Conservation (phyloP, 805 yeast genomes). For the Candida lessepsii region DNA sequence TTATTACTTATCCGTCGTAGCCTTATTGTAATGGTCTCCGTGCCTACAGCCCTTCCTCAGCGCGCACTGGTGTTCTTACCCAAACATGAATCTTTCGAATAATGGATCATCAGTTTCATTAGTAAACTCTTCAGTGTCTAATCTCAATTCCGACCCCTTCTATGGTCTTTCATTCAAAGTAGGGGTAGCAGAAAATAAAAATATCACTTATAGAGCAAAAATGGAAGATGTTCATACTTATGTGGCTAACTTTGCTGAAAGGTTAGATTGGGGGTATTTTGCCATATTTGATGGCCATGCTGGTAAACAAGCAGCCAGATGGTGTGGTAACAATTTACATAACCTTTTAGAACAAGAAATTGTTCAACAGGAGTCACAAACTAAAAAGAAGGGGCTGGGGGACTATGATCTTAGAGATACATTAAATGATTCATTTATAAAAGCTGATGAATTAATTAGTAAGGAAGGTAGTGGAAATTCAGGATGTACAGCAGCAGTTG, state of each 20-base stretch:
- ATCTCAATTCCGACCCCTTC: conserved; percentile 41
- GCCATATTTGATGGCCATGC: conserved; percentile 98
- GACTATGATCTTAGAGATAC: conserved; percentile 50
- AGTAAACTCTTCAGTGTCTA: conserved; percentile 17
- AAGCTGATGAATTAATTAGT: conserved; percentile 70
- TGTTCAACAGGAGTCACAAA: conserved; percentile 17
- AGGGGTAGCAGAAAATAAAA: conserved; percentile 90
- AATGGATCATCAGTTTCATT: conserved; percentile 15
- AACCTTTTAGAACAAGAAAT: conserved; percentile 61
- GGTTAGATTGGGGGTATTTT: conserved; percentile 91
- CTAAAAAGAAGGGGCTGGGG: background rate
- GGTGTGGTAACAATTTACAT: conserved; percentile 90
- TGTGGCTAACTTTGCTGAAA: conserved; percentile 88
- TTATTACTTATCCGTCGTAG: too few species aligned
- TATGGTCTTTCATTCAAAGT: conserved; percentile 68
- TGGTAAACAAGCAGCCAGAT: conserved; percentile 86
- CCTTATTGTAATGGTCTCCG: too few species aligned
- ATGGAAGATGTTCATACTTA: conserved; percentile 98
- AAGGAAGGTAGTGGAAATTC: conserved; percentile 65
- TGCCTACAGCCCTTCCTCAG: background rate
- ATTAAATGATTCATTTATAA: conserved; percentile 65
- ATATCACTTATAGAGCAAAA: conserved; percentile 72
- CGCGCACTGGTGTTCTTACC: conserved; percentile 1
- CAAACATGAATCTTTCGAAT: conserved; percentile 5
- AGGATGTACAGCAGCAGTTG: conserved; percentile 96